Conservation (phyloP, 768 basidiomycete genomes). For the Mycena galericulata region DNA sequence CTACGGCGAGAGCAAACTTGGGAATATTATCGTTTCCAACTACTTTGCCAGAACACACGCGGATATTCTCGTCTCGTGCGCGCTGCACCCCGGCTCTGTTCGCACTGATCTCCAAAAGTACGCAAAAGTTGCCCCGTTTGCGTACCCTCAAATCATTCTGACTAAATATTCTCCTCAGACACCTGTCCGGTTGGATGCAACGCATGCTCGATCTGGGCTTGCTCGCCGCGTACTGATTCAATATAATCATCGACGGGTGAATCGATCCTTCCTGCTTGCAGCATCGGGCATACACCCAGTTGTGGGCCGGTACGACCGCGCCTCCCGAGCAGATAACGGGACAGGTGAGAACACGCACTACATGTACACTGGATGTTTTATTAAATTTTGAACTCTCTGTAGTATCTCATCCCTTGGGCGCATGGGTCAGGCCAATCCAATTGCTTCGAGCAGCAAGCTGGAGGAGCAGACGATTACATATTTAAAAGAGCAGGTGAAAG, state of each 20-base stretch:
- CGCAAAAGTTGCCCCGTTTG: background rate
- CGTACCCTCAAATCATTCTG: background rate
- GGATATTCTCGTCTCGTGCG: slow-evolving; percentile 19
- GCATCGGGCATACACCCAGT: slow-evolving; percentile 17
- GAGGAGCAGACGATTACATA: slow-evolving; percentile 18
- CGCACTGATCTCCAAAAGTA: slow-evolving; percentile 10
- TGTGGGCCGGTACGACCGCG: slow-evolving; percentile 24
- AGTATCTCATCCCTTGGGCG: slow-evolving; percentile 26
- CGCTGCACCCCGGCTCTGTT: slow-evolving; percentile 21
- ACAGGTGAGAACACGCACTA: background rate
- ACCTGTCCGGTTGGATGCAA: background rate
- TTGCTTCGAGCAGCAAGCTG: background rate
- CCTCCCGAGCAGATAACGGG: slow-evolving; percentile 11
- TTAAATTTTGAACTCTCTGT: background rate
- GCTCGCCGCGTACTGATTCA: background rate
- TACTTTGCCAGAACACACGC: slow-evolving; percentile 12
- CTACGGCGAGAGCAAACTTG: slow-evolving; percentile 30
- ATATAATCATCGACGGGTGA: background rate
- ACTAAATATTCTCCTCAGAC: background rate
- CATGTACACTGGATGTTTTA: background rate
- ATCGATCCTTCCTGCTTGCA: background rate
- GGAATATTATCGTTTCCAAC: slow-evolving; percentile 29
- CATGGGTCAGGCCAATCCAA: slow-evolving; percentile 4
- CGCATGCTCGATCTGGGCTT: background rate
- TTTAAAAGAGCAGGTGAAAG: slow-evolving; percentile 14